Evolutionary conservation across 805 yeast species (phyloP), one percentile per base, ranked within the genome.

Genomic region (Kuraishia cidri): DNA sequence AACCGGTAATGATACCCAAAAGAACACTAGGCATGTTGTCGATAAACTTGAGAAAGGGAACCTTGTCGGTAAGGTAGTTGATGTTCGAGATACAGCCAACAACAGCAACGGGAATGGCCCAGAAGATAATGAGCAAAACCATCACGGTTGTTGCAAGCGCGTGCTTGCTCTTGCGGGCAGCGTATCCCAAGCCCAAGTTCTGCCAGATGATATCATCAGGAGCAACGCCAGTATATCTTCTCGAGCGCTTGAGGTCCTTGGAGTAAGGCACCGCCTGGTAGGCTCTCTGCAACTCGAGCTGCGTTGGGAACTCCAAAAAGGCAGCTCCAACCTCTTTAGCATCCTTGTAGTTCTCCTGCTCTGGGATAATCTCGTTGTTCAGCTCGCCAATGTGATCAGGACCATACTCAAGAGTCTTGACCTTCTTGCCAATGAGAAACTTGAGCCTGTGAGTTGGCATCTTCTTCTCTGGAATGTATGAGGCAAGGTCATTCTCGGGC

Each of bases 61-160:
- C 72, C 41, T 72, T 75, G 24, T 69, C 62, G 24, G 82, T 84
- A 50, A 87, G 65, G 48, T 69, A 79, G 42, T 79, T 75, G 44
- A 90, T 72, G 58, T 90, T 92, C 16, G 97, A 90, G 42, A 92
- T 79, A 45, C 76, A 71, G 72, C 97, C 97, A 32, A 90, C 95
- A 47, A 86, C 87, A n/a, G 97, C 95, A 25, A 90, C 97, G 7
- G 98, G 98, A 46, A 90, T 77, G 27, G 95, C 79, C 97, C 97
- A 90, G 60, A 87, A 86, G 30, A 90, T 72, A 39, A 90, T 75
- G 56, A 79, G 62, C 37, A 73, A 47, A 17, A 82, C 74, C 47
- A 82, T 64, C 31, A 86, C 60, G 11, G 83, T 64, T 35, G 64
- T 66, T 2, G 94, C 90, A 34, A 69, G 60, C 16, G 70, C 36